A percentile compares a stretch with the other conserved stretches of the same genome.
Conservation (phyloP, 805 yeast genomes). For the Scheffersomyces coipomensis region DNA sequence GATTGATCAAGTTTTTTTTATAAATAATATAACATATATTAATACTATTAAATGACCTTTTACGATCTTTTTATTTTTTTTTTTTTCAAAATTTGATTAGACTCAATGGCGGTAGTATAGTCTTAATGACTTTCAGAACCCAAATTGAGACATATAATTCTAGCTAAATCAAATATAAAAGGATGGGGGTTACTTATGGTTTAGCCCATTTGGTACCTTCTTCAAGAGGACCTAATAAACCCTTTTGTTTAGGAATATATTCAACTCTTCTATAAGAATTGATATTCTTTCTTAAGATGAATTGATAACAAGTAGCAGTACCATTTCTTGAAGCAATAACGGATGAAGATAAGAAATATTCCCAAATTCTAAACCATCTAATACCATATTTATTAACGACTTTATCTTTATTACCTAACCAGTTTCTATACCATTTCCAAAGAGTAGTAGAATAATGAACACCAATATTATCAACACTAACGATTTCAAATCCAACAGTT, state of each 20-base stretch:
- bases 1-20: no score
- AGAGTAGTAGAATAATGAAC: conserved; percentile 89
- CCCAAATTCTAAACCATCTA: conserved; percentile 94
- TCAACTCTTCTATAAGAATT: conserved; percentile 82
- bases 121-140: no score
- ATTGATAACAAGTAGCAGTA: conserved; percentile 88
- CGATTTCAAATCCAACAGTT: conserved; percentile 83
- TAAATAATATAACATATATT: no score
- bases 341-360: conserved; percentile 80
- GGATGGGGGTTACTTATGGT: no score
- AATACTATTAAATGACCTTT: no score
- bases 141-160: no score
- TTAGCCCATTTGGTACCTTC: conserved; percentile 61
- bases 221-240: conserved; percentile 58
- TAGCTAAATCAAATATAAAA: no score
- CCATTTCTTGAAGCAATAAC: conserved; percentile 90
- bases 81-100: no score
- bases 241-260: conserved; percentile 76
- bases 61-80: no score
- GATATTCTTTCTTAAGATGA: conserved; percentile 84
- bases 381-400: conserved; percentile 78
- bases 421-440: conserved; percentile 94
- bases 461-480: conserved; percentile 82
- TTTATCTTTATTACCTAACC: conserved; percentile 80
- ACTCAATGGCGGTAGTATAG: no score